These are phyloP conservation scores for Chrysoporthe austroafricana DNA, from an alignment of 2,329 filamentous ascomycete genomes.

Conservation along the genomic window DNA sequence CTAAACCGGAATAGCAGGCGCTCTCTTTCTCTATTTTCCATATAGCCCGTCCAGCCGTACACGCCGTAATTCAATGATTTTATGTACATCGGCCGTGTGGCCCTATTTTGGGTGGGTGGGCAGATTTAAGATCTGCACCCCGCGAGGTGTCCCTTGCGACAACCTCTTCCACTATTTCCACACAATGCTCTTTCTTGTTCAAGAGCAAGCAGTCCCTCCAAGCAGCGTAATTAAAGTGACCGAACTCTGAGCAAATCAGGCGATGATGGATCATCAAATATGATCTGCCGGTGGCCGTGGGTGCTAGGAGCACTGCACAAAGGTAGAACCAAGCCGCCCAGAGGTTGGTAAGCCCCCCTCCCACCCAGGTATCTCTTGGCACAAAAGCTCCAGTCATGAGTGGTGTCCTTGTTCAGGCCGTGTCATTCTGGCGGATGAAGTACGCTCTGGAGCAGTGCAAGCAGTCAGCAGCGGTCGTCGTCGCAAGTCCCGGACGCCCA, in stretches of 20 bases:
- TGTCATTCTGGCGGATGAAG: constrained; percentile 60
- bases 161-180: constrained; percentile 1
- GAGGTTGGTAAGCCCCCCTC: neutral
- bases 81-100: constrained; percentile 15
- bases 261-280: neutral
- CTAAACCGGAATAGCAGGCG: constrained; percentile 1
- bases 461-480: constrained; percentile 26
- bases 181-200: neutral
- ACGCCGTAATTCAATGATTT: constrained; percentile 10
- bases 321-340: neutral
- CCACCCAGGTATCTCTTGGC: neutral
- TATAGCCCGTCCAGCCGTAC: neutral
- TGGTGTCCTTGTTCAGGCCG: constrained; percentile 35
- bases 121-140: constrained; percentile 2
- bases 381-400: neutral
- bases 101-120: neutral
- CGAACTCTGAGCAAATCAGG: neutral
- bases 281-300: neutral
- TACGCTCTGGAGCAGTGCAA: constrained; percentile 51
- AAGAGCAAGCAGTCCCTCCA: constrained; percentile 1
- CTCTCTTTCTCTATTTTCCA: constrained; percentile 11
- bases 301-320: constrained; percentile 6
- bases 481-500: neutral
- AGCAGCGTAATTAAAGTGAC: neutral
- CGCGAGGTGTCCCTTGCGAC: neutral